Base-by-base conservation (phyloP, 2,329 filamentous ascomycete genomes). In the Penicillium italicum region DNA sequence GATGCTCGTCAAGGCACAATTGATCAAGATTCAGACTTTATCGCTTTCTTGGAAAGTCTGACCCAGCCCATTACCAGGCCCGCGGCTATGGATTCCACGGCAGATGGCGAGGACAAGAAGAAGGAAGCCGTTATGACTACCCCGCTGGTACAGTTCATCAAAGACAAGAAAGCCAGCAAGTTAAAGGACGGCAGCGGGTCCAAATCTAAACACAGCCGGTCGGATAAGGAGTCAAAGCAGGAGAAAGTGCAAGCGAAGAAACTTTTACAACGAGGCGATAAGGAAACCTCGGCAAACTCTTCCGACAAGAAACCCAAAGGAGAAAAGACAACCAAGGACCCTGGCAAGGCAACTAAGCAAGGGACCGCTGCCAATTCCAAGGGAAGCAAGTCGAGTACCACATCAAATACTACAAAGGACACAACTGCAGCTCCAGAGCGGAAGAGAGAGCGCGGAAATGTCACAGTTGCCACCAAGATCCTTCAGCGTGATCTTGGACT, bases 1-100 rank as follows among this genome's bases (percentile, higher is more conserved):
- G 94, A 99, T 77, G 85, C 86, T 50, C 86, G 92, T 14, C 90
- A 96, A 71, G 94, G 93, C 50, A 96, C 91, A 3, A 97, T 99
- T 63, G 94, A 99, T 66, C 91, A 96, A 70, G 94, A 99, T 68
- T 86, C 90, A 0, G 94, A 97, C 65, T 99, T 97, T 66, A 95
- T 97, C 78, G 85, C 87, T 26, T 99, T 97, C 71, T 81, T 99
- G 8, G 89, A 95, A 71, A 88, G 84, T 51, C 81, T 97, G 44
- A 95, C 92, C 1, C 91, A 95, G 63, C 84, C 83, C 2, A 79
- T 85, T 57, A 74, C 76, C n/a, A 86, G 83, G 66, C 73, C 83
- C 12, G 67, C 77, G 10, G 73, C 77, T 0, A 81, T 80, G 24
- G 80, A 84, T 31, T 50, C 47, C 10, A 59, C 75, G 5, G 62